Percentiles rank a stretch among this genome's conserved stretches.
phyloP scores from a whole-genome alignment of 768 basidiomycete species.

The Candolleomyces eurysporus region DNA sequence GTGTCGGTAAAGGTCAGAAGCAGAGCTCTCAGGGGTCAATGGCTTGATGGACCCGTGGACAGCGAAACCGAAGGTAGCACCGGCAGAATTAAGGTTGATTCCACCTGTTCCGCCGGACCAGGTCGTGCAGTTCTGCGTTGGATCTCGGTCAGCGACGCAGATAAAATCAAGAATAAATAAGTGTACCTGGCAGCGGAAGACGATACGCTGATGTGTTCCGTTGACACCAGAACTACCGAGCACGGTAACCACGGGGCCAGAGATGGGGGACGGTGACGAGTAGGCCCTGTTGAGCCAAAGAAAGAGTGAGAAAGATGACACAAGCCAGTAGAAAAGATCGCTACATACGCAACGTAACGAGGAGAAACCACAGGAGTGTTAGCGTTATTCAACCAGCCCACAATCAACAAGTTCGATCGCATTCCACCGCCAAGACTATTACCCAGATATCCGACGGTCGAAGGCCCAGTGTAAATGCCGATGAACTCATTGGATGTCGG shows the following conservation, averaged over 20 bases:
- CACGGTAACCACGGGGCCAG: conserved; percentile 8
- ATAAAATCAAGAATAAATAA: too few relatives aligned
- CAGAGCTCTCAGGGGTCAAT: not conserved
- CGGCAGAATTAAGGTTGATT: not conserved
- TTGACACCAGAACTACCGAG: conserved; percentile 8
- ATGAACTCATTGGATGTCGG: conserved; percentile 5
- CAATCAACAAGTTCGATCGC: not conserved
- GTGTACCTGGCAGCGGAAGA: conserved; percentile 10
- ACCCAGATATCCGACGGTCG: conserved; percentile 2
- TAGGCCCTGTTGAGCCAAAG: not conserved
- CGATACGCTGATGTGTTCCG: conserved; percentile 9
- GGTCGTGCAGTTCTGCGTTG: conserved; percentile 7
- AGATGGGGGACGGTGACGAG: not conserved
- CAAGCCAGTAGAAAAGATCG: not conserved
- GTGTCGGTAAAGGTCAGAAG: conserved; percentile 9
- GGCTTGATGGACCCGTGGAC: conserved; percentile 9
- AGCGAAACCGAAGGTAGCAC: conserved; percentile 7
- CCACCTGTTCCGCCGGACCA: conserved; percentile 9
- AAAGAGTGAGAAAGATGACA: not conserved
- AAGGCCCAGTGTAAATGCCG: conserved; percentile 5
- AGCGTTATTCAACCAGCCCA: conserved; percentile 4
- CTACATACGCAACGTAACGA: not conserved
- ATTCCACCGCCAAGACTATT: conserved; percentile 5
- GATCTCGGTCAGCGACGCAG: too few relatives aligned
- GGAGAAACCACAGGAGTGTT: conserved; percentile 2